Conservation (phyloP, 2,329 filamentous ascomycete genomes). For the Raffaelea albimanens region DNA sequence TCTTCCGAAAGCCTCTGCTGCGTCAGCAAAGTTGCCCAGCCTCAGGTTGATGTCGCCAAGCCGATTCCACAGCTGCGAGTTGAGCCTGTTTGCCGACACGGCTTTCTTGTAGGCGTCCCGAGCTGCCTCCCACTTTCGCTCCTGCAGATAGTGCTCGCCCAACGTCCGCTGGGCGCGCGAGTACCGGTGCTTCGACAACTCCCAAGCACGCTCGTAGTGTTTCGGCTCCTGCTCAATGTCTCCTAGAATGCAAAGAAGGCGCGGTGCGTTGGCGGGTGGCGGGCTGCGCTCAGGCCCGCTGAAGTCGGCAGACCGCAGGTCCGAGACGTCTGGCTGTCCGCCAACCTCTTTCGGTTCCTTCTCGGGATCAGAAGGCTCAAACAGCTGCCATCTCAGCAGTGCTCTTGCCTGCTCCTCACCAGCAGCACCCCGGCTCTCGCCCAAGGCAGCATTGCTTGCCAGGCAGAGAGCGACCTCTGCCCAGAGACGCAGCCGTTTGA, state of each 20-base stretch:
- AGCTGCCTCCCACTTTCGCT: constrained; percentile 58
- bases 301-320: constrained; percentile 44
- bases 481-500: constrained; percentile 88
- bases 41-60: constrained; percentile 82
- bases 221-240: constrained; percentile 69
- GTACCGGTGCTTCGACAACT: constrained; percentile 70
- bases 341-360: constrained; percentile 28
- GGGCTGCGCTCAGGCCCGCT: constrained; percentile 58
- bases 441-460: constrained; percentile 51
- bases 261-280: constrained; percentile 70
- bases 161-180: constrained; percentile 81
- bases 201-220: constrained; percentile 83
- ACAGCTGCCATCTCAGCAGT: constrained; percentile 71
- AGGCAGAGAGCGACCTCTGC: constrained; percentile 89
- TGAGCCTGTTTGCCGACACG: constrained; percentile 69
- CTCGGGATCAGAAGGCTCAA: constrained; percentile 45
- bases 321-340: constrained; percentile 45
- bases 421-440: constrained; percentile 46
- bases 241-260: constrained; percentile 86
- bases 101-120: constrained; percentile 71
- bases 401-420: constrained; percentile 72
- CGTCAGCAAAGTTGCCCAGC: constrained; percentile 64
- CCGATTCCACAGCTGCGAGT: constrained; percentile 78
- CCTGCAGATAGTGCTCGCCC: constrained; percentile 64
- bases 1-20: constrained; percentile 73